Conservation (phyloP, 208 protist genomes). For the Acanthamoeba castellanii region DNA sequence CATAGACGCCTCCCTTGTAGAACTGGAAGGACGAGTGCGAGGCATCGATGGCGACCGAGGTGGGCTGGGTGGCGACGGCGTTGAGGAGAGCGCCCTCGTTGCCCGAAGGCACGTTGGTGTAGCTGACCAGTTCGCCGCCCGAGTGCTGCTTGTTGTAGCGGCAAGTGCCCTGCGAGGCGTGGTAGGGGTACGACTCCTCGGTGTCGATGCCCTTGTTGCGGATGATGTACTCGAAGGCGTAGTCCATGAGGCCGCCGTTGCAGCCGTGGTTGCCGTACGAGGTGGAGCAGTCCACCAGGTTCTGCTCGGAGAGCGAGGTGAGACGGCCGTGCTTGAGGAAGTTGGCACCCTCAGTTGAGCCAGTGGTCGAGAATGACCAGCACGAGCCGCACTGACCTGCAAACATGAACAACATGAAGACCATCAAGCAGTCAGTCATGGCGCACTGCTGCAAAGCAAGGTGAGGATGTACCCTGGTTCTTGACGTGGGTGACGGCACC, state of each 20-base stretch:
- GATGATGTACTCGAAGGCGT: conserved; percentile 92
- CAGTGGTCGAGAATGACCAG: conserved; percentile 97
- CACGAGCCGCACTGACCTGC: conserved; percentile 95
- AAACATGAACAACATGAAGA: background rate
- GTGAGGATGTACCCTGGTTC: conserved; percentile 97
- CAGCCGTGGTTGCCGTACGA: conserved; percentile 90
- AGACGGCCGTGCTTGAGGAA: conserved; percentile 64
- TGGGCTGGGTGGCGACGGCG: conserved; percentile 86
- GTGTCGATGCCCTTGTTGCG: conserved; percentile 88
- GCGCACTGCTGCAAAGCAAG: conserved; percentile 93
- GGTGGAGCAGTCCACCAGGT: conserved; percentile 88
- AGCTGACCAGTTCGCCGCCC: conserved; percentile 90
- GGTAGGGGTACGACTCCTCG: conserved; percentile 93
- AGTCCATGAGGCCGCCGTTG: conserved; percentile 94
- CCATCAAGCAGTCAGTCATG: background rate
- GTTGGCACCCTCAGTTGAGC: conserved; percentile 93
- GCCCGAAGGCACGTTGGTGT: conserved; percentile 86
- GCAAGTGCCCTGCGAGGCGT: conserved; percentile 89
- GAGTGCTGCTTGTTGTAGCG: conserved; percentile 73
- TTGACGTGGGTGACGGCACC: conserved; percentile 94
- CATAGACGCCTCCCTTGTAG: conserved; percentile 91
- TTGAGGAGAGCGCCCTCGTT: conserved; percentile 87
- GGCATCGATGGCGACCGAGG: conserved; percentile 95
- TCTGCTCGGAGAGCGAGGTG: conserved; percentile 68
- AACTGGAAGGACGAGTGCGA: conserved; percentile 86